These are phyloP conservation scores for Capsicum baccatum DNA, from an alignment of 257 asterid species.

Conservation along the genomic window DNA sequence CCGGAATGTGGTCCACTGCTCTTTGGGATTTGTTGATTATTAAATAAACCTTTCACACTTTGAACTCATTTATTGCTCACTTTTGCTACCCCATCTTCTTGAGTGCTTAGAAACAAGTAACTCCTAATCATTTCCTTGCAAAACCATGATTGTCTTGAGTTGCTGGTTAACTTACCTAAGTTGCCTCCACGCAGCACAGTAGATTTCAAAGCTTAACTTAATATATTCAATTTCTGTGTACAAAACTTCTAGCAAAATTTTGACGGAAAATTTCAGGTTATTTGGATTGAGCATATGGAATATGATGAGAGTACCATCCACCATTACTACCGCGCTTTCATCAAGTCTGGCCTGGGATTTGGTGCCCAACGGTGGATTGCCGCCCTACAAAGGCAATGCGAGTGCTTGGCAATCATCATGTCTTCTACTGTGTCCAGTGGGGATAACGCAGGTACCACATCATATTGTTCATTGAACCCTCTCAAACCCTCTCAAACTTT, in stretches of 20 bases:
- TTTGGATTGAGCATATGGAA: constrained; percentile 84
- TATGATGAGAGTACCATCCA: constrained; percentile 66
- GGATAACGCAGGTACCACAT: constrained; percentile 58
- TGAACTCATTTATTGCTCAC: background rate
- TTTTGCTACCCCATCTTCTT: background rate
- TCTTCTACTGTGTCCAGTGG: constrained; percentile 51
- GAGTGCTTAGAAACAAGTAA: background rate
- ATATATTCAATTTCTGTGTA: background rate
- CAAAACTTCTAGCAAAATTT: background rate
- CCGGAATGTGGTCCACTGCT: background rate
- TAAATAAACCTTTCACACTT: background rate
- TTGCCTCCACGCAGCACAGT: background rate
- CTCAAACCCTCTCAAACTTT: background rate
- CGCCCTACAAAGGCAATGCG: constrained; percentile 68
- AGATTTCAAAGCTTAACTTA: background rate
- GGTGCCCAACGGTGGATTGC: constrained; percentile 89
- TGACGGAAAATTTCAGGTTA: constrained; percentile 54
- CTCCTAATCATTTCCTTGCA: background rate
- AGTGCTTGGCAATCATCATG: constrained; percentile 52
- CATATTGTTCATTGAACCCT: background rate
- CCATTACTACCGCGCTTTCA: constrained; percentile 59
- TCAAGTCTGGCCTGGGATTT: constrained; percentile 72
- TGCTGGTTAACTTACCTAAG: background rate
- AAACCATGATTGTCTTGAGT: background rate
- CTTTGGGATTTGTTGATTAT: background rate